Percentiles rank a stretch among this genome's conserved stretches.
Conservation (phyloP, 2,329 filamentous ascomycete species). For the Bimuria novae-zelandiae region DNA sequence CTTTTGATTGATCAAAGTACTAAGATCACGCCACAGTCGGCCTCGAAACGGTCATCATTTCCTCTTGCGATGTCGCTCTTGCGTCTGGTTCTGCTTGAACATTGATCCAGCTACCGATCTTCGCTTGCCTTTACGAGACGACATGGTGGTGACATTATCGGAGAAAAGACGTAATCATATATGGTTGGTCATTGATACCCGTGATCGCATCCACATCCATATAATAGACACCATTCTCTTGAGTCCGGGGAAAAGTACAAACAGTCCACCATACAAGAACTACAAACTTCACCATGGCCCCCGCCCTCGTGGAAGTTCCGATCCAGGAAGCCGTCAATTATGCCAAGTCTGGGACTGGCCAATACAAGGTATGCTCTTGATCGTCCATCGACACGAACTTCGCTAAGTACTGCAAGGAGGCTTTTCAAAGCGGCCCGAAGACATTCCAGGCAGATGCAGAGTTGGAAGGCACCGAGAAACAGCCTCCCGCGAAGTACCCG, state of each 20-base stretch:
- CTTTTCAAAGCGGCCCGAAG: slow-evolving; percentile 49
- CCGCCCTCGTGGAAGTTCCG: slow-evolving; percentile 49
- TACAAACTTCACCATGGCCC: slow-evolving; percentile 43
- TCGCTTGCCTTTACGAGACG: too few relatives aligned
- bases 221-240: too few relatives aligned
- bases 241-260: too few relatives aligned
- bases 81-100: background rate
- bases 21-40: slow-evolving; percentile 8
- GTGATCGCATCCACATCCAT: too few relatives aligned
- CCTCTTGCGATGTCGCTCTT: slow-evolving; percentile 1
- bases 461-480: slow-evolving; percentile 57
- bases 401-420: slow-evolving; percentile 41
- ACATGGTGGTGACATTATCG: too few relatives aligned
- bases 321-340: slow-evolving; percentile 26
- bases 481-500: slow-evolving; percentile 65
- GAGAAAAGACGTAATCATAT: too few relatives aligned
- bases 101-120: background rate
- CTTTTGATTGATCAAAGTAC: slow-evolving; percentile 25
- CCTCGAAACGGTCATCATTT: slow-evolving; percentile 1
- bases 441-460: slow-evolving; percentile 57
- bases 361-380: slow-evolving; percentile 26
- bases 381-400: background rate
- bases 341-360: slow-evolving; percentile 38
- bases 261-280: background rate
- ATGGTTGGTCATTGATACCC: too few relatives aligned